These are phyloP conservation scores for Amphichorda felina DNA, from an alignment of 2,329 filamentous ascomycete species.

Conservation along the genomic window DNA sequence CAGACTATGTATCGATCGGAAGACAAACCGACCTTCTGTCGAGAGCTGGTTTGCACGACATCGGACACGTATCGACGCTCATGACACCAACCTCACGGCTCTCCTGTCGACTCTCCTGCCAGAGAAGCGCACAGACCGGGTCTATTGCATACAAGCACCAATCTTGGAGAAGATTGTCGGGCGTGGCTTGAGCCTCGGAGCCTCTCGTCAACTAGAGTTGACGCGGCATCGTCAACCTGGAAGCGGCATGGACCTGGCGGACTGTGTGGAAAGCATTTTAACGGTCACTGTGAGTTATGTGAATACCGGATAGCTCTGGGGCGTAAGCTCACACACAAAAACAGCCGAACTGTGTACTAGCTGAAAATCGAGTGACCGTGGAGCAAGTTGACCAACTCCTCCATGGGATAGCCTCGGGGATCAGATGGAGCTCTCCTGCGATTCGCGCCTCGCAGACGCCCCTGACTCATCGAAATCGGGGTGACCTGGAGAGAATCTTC, in stretches of 20 bases:
- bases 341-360: slow-evolving; percentile 32
- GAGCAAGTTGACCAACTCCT: slow-evolving; percentile 62
- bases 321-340: no score
- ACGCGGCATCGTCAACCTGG: slow-evolving; percentile 47
- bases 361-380: slow-evolving; percentile 38
- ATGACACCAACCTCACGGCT: slow-evolving; percentile 45
- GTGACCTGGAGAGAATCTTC: slow-evolving; percentile 43
- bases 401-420: slow-evolving; percentile 53
- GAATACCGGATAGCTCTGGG: no score
- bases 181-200: slow-evolving; percentile 52
- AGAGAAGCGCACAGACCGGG: slow-evolving; percentile 63
- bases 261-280: slow-evolving; percentile 57
- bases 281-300: slow-evolving; percentile 43
- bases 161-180: slow-evolving; percentile 56
- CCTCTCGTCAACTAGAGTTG: slow-evolving; percentile 48
- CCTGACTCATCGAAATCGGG: slow-evolving; percentile 9
- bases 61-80: slow-evolving; percentile 41
- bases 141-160: slow-evolving; percentile 56
- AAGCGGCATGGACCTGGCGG: slow-evolving; percentile 53
- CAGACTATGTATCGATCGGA: slow-evolving; percentile 19
- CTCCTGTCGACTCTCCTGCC: slow-evolving; percentile 69
- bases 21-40: slow-evolving; percentile 27
- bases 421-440: slow-evolving; percentile 57
- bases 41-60: slow-evolving; percentile 59
- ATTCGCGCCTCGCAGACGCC: slow-evolving; percentile 29